phyloP scores from a whole-genome alignment of 352 stramenopile genomes.

The Globisporangium radiosum region DNA sequence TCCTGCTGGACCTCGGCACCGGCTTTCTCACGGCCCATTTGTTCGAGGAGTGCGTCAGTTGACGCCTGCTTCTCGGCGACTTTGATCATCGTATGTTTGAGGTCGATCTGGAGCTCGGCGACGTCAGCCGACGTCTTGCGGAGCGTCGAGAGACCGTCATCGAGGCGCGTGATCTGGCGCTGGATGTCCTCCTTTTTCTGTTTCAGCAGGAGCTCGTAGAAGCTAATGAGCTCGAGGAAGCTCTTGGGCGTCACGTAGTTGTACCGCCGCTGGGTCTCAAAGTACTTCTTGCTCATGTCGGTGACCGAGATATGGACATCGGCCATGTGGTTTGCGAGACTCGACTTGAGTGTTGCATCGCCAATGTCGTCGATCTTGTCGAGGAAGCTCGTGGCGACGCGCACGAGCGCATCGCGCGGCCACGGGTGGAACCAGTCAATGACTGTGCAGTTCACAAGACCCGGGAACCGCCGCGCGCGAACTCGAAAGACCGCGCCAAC shows the following conservation, averaged over 20 bases:
- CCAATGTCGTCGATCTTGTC: slow-evolving; percentile 93
- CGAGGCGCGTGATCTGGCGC: slow-evolving; percentile 93
- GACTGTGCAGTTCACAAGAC: slow-evolving; percentile 95
- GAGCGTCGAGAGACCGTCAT: slow-evolving; percentile 95
- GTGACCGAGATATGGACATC: slow-evolving; percentile 97
- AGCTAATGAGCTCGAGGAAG: slow-evolving; percentile 97
- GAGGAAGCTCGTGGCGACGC: slow-evolving; percentile 93
- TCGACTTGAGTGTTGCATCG: slow-evolving; percentile 76
- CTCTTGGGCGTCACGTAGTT: slow-evolving; percentile 99
- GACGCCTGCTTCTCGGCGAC: slow-evolving; percentile 95
- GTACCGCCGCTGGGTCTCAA: slow-evolving; percentile 93
- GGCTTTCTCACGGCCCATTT: slow-evolving; percentile 92
- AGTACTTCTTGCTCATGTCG: slow-evolving; percentile 93
- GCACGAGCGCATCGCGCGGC: slow-evolving; percentile 95
- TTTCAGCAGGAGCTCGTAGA: slow-evolving; percentile 96
- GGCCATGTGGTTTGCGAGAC: slow-evolving; percentile 95
- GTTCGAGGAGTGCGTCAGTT: slow-evolving; percentile 92
- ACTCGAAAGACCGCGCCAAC: slow-evolving; percentile 96
- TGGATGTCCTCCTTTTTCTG: slow-evolving; percentile 94
- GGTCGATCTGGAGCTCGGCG: slow-evolving; percentile 92
- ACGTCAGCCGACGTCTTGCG: slow-evolving; percentile 96
- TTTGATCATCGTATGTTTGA: slow-evolving; percentile 94
- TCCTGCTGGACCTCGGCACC: slow-evolving; percentile 92
- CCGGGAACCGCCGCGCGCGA: slow-evolving; percentile 94
- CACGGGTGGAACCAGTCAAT: slow-evolving; percentile 99